Base-by-base conservation (phyloP, 164 flowering plant genomes). In the Dillenia turbinata region DNA sequence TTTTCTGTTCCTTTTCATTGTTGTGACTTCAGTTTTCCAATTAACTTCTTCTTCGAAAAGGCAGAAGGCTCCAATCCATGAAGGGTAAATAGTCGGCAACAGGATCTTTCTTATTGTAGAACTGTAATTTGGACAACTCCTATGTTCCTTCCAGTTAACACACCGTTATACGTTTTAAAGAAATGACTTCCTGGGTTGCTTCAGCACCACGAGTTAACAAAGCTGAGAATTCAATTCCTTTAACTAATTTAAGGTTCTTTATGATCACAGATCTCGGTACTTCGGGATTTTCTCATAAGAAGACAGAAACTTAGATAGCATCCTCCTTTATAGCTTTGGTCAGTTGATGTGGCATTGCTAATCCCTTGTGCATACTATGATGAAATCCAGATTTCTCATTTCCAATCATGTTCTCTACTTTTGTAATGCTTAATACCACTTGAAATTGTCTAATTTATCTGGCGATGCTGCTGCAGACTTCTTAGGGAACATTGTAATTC, bases 391-490 rank as follows among this genome's bases (percentile, higher is more conserved):
- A 33, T 33, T n/a, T 56, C 17, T 44, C 45, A 43, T 55, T 47
- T 60, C 52, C 45, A 17, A 26, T 8, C 11, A 12, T 8, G n/a
- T 33, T 12, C 50, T 44, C 13, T 16, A 9, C 49, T 56, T 19
- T 50, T 15, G 9, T 13, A 26, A 8, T 45, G 44, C 10, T 49
- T 9, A 12, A 13, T 46, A 52, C 24, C 19, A 10, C 49, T 50
- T 16, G 47, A 8, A 10, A 14, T 47, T 8, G 8, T 57, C 53
- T 47, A 54, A 55, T 59, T 22, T 12, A 22, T 51, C 14, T 61
- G 9, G 26, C 53, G 16, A 47, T 14, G 33, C 44, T 62, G 44
- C 69, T 71, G 61, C 81, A 79, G 87, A 77, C 44, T 67, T 51
- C 33, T 61, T 47, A 8, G 51, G 49, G 70, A 74, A 69, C 44